A percentile compares a stretch with the other conserved stretches of the same genome.
These are phyloP conservation scores for Microbotryum violaceum DNA, from an alignment of 1,284 basidiomycete genomes.

Conservation along the genomic window DNA sequence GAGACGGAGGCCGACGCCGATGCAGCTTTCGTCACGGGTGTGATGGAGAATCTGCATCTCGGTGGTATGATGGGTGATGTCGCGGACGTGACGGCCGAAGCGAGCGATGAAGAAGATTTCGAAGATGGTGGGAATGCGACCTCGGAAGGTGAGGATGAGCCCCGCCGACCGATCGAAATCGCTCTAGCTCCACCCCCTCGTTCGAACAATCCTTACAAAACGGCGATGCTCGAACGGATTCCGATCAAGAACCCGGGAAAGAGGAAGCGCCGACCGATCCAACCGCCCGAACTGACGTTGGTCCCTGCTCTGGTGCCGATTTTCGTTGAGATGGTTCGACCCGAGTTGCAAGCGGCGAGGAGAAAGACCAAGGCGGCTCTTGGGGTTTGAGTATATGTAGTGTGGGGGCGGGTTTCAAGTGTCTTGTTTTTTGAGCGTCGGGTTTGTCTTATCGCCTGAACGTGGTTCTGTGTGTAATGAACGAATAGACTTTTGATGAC, in stretches of 20 bases:
- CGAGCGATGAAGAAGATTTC: slow-evolving; percentile 47
- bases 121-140: slow-evolving; percentile 42
- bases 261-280: slow-evolving; percentile 48
- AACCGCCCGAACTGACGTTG: slow-evolving; percentile 66
- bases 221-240: slow-evolving; percentile 10
- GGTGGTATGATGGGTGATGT: slow-evolving; percentile 71
- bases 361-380: background rate
- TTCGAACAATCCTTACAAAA: slow-evolving; percentile 14
- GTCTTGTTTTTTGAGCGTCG: too few relatives aligned
- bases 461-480: too few relatives aligned
- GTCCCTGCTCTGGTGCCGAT: slow-evolving; percentile 71
- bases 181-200: too few relatives aligned
- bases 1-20: slow-evolving; percentile 69
- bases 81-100: slow-evolving; percentile 64
- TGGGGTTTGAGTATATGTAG: too few relatives aligned
- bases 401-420: too few relatives aligned
- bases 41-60: slow-evolving; percentile 70
- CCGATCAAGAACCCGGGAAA: slow-evolving; percentile 38
- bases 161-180: slow-evolving; percentile 17
- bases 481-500: too few relatives aligned
- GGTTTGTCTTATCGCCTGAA: too few relatives aligned
- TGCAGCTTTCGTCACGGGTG: slow-evolving; percentile 64
- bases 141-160: slow-evolving; percentile 40
- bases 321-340: slow-evolving; percentile 73
- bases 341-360: slow-evolving; percentile 4